A percentile compares a stretch with the other conserved stretches of the same genome.
Evolutionary conservation across 495 filamentous ascomycete genomes (phyloP).

Genomic region (Podospora didyma): DNA sequence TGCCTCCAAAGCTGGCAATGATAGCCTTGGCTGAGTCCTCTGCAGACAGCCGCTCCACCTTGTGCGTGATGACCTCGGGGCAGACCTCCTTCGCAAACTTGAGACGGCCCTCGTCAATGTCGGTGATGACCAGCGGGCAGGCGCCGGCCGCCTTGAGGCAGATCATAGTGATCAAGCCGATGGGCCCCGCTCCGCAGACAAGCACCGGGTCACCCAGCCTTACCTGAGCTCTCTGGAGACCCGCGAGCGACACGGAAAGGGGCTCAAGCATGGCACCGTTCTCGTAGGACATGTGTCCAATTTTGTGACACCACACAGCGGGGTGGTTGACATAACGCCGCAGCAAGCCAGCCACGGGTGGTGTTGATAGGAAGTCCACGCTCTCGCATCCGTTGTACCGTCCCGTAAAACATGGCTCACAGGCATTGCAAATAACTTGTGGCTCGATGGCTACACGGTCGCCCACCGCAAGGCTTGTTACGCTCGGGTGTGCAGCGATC

Average conservation of each 20-base stretch:
- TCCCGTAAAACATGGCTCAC: conserved; percentile 85
- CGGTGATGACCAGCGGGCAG: conserved; percentile 82
- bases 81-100: conserved; percentile 76
- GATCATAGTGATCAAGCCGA: conserved; percentile 79
- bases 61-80: conserved; percentile 68
- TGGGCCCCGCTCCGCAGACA: conserved; percentile 86
- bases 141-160: conserved; percentile 81
- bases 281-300: conserved; percentile 82
- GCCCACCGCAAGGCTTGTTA: conserved; percentile 69
- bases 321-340: conserved; percentile 91
- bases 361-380: conserved; percentile 82
- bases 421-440: conserved; percentile 82
- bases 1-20: conserved; percentile 60
- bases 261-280: conserved; percentile 85
- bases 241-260: conserved; percentile 78
- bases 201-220: conserved; percentile 78
- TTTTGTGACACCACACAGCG: conserved; percentile 90
- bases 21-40: conserved; percentile 68
- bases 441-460: conserved; percentile 91
- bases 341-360: conserved; percentile 82
- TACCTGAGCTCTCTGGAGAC: conserved; percentile 73
- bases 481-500: conserved; percentile 74
- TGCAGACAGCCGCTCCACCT: conserved; percentile 63
- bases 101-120: conserved; percentile 82
- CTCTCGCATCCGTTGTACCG: conserved; percentile 89